Percentiles rank a stretch among this genome's conserved stretches.
Conservation (phyloP, 495 filamentous ascomycete species). For the Penicillium subrubescens region DNA sequence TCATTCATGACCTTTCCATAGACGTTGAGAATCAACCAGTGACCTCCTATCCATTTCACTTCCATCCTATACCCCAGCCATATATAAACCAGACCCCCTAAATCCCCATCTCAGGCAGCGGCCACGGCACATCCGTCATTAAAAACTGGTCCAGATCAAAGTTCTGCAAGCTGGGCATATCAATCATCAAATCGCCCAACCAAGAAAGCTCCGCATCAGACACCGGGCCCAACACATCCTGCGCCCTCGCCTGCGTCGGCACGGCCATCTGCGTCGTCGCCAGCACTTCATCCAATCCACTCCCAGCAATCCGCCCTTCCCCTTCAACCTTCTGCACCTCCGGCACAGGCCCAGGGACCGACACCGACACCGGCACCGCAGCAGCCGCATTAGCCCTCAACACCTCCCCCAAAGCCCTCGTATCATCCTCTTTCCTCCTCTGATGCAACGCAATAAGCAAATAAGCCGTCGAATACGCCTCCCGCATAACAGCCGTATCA, state of each 20-base stretch:
- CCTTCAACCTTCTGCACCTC: not conserved
- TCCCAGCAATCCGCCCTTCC: not conserved
- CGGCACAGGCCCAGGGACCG: conserved; percentile 6
- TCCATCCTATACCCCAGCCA: not conserved
- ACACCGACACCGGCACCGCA: conserved; percentile 4
- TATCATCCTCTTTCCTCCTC: conserved; percentile 47
- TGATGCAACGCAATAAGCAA: conserved; percentile 50
- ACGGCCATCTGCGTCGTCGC: not conserved
- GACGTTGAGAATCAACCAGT: not conserved
- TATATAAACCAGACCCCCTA: not conserved
- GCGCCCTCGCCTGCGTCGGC: not conserved
- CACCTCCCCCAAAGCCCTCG: conserved; percentile 36
- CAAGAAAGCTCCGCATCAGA: conserved; percentile 41
- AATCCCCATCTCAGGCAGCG: conserved; percentile 36
- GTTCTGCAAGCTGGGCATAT: conserved; percentile 48
- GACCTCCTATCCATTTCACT: not conserved
- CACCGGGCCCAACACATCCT: conserved; percentile 12
- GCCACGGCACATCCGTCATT: conserved; percentile 34
- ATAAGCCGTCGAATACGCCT: conserved; percentile 56
- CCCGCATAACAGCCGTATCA: conserved; percentile 49
- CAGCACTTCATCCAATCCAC: not conserved
- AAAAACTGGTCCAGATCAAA: conserved; percentile 48
- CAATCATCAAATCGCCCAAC: conserved; percentile 48
- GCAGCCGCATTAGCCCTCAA: conserved; percentile 36
- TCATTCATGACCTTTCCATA: not conserved